Conservation (phyloP, 768 basidiomycete genomes). For the Kondoa subrosea region DNA sequence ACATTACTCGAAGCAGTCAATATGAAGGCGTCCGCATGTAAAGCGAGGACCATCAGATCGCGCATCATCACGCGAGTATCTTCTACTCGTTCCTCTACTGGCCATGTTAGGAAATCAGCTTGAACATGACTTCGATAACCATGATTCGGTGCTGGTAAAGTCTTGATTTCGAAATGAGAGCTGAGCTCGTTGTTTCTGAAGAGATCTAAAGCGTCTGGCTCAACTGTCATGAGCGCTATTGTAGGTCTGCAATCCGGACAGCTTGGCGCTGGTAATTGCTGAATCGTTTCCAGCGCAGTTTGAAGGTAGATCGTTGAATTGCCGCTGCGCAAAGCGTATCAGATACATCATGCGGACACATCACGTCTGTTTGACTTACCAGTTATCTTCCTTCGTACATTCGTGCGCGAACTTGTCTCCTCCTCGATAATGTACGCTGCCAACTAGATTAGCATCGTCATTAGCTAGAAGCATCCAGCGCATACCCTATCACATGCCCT, state of each 20-base stretch:
- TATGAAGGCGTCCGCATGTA: slow-evolving; percentile 7
- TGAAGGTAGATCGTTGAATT: slow-evolving; percentile 3
- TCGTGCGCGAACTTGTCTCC: slow-evolving; percentile 5
- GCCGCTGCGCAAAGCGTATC: neutral
- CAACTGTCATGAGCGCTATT: slow-evolving; percentile 5
- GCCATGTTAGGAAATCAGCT: neutral
- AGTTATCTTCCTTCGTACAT: neutral
- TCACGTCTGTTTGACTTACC: neutral
- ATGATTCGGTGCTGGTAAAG: neutral
- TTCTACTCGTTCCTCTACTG: neutral
- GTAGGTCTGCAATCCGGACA: neutral
- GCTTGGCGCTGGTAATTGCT: neutral
- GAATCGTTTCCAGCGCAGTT: neutral
- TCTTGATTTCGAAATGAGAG: neutral
- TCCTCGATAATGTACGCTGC: slow-evolving; percentile 1
- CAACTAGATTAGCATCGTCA: neutral
- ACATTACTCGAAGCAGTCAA: slow-evolving; percentile 3
- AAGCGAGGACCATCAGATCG: neutral
- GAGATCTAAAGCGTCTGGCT: neutral
- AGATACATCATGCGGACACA: neutral
- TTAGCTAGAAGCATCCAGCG: neutral
- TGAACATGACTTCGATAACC: neutral
- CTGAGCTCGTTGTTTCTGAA: neutral
- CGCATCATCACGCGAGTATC: neutral
- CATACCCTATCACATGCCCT: slow-evolving; percentile 5